Percentiles rank a stretch among this genome's conserved stretches.
Conservation (phyloP, 1,284 basidiomycete species). For the Naganishia liquefaciens region DNA sequence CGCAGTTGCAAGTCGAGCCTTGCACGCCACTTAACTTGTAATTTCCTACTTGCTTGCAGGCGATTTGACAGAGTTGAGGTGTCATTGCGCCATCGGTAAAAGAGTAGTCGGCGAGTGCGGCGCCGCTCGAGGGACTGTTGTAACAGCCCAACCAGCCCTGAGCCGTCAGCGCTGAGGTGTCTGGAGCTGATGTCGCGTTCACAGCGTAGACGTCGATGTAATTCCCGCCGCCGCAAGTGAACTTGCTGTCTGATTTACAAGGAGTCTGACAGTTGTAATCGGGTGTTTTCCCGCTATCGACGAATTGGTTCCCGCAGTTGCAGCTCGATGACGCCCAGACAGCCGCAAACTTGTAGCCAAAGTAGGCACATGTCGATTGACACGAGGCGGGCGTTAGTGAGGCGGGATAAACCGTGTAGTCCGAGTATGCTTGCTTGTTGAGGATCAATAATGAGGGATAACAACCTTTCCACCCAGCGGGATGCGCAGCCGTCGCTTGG, state of each 20-base stretch:
- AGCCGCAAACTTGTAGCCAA: conserved; percentile 1
- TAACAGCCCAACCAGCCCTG: conserved; percentile 34
- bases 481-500: conserved; percentile 3
- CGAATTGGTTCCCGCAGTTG: not conserved
- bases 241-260: not conserved
- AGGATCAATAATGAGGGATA: not conserved
- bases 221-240: not conserved
- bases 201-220: not conserved
- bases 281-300: not conserved
- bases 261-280: not conserved
- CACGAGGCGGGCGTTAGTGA: not conserved
- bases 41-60: conserved; percentile 30
- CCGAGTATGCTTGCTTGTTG: conserved; percentile 1
- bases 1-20: conserved; percentile 36
- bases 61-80: conserved; percentile 30
- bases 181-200: conserved; percentile 1
- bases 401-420: not conserved
- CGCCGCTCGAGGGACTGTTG: conserved; percentile 16
- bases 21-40: conserved; percentile 10
- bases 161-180: conserved; percentile 7
- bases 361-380: conserved; percentile 1
- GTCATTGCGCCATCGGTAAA: conserved; percentile 38
- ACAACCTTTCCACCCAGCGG: not conserved
- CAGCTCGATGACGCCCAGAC: not conserved
- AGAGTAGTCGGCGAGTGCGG: conserved; percentile 31